Percentiles rank a stretch among this genome's conserved stretches.
These are phyloP conservation scores for Fusarium foetens DNA, from an alignment of 2,329 filamentous ascomycete species.

Conservation along the genomic window DNA sequence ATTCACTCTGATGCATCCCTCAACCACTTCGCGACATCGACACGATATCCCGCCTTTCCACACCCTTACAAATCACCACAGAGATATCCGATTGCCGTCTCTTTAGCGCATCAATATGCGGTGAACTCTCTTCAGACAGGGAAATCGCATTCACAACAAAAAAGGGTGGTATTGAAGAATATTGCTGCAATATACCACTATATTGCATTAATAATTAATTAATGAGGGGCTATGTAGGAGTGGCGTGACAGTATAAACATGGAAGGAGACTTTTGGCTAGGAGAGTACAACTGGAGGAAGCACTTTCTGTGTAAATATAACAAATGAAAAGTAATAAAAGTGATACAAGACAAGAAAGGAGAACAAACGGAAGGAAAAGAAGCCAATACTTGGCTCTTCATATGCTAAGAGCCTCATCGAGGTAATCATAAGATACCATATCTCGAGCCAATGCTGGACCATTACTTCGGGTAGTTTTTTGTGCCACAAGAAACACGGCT, in stretches of 20 bases:
- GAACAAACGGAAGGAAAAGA: background rate
- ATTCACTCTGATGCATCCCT: too few species aligned
- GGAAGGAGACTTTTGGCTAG: background rate
- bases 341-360: background rate
- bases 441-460: background rate
- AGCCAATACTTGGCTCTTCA: background rate
- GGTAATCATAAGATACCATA: background rate
- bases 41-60: too few species aligned
- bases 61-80: too few species aligned
- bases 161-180: too few species aligned
- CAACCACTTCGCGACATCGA: too few species aligned
- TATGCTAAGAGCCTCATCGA: background rate
- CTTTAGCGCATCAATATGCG: too few species aligned
- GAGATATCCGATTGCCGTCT: too few species aligned
- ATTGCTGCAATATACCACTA: too few species aligned
- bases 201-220: background rate
- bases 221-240: background rate
- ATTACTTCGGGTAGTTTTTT: background rate
- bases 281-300: background rate
- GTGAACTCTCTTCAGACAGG: too few species aligned
- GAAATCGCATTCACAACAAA: too few species aligned
- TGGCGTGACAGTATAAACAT: background rate
- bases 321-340: background rate
- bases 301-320: background rate
- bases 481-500: background rate